Percentiles rank a stretch among this genome's conserved stretches.
Evolutionary conservation across 768 basidiomycete genomes (phyloP).

Genomic region (Tremella fuciformis): DNA sequence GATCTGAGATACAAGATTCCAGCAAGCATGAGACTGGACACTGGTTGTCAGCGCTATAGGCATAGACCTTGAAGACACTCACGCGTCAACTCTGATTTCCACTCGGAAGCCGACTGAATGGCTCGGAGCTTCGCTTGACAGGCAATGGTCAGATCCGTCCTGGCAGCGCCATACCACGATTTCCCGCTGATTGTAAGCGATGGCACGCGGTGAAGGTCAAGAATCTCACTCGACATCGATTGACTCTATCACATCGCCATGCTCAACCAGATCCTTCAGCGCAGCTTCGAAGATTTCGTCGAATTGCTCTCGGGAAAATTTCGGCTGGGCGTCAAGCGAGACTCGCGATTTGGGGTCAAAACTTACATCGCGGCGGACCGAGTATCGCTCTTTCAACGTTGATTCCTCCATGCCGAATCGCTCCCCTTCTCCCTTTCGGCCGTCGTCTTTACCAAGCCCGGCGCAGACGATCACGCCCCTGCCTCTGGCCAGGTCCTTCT

Average conservation of each 20-base stretch:
- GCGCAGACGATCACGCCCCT: constrained; percentile 50
- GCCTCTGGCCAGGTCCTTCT: constrained; percentile 39
- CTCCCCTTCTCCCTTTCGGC: constrained; percentile 35
- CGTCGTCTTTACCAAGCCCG: constrained; percentile 45
- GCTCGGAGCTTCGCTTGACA: constrained; percentile 50
- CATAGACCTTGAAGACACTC: constrained; percentile 12
- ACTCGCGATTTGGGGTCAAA: neutral
- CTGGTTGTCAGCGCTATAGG: constrained; percentile 19
- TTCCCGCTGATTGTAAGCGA: constrained; percentile 34
- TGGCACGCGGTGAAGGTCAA: neutral
- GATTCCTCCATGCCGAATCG: constrained; percentile 36
- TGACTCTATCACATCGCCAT: constrained; percentile 49
- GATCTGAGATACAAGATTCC: constrained; percentile 34
- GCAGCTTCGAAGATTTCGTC: constrained; percentile 52
- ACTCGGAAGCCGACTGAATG: constrained; percentile 38
- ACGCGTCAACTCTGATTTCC: constrained; percentile 49
- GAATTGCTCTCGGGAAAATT: constrained; percentile 39
- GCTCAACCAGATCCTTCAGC: constrained; percentile 51
- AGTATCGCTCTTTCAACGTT: constrained; percentile 27
- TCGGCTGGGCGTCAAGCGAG: constrained; percentile 19
- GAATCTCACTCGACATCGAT: constrained; percentile 48
- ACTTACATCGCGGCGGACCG: constrained; percentile 39
- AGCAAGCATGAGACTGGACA: constrained; percentile 27
- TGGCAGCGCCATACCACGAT: constrained; percentile 50
- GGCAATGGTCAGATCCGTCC: constrained; percentile 50